These are phyloP conservation scores for Cicer chorassanicum DNA, from an alignment of 306 rosid genomes.

Conservation along the genomic window DNA sequence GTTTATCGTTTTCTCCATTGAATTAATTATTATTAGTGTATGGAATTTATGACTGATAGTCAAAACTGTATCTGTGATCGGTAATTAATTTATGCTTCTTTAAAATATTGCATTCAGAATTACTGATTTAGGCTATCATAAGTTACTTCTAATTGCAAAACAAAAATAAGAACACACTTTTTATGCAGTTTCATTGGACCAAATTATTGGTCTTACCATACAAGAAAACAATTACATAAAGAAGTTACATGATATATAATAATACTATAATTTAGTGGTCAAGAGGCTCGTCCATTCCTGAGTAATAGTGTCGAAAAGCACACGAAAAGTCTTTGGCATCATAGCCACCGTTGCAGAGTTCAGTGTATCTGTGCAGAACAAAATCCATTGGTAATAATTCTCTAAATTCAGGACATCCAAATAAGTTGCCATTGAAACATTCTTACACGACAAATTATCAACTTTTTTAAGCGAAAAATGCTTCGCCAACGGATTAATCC, in stretches of 20 bases:
- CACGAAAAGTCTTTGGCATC: slow-evolving; percentile 79
- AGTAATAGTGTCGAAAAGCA: slow-evolving; percentile 77
- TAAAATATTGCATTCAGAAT: slow-evolving; percentile 9
- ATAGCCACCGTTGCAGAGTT: slow-evolving; percentile 69
- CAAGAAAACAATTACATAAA: slow-evolving; percentile 3
- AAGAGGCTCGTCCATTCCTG: slow-evolving; percentile 60
- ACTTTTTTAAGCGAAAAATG: background rate
- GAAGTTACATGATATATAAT: background rate
- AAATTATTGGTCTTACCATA: background rate
- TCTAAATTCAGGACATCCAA: background rate
- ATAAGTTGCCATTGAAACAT: background rate
- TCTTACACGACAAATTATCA: background rate
- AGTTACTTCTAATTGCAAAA: slow-evolving; percentile 1
- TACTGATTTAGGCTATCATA: background rate
- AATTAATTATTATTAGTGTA: background rate
- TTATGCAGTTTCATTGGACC: slow-evolving; percentile 7
- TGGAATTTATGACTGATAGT: background rate
- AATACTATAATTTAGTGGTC: slow-evolving; percentile 22
- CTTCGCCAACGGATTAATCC: too few species aligned
- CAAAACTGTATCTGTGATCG: slow-evolving; percentile 36
- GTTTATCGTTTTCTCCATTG: background rate
- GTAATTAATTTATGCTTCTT: slow-evolving; percentile 8
- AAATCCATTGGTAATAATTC: slow-evolving; percentile 11
- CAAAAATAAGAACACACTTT: background rate
- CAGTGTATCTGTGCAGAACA: slow-evolving; percentile 59